Conservation (phyloP, 371 early-diverging fungal genomes). For the Vairimorpha ceranae region DNA sequence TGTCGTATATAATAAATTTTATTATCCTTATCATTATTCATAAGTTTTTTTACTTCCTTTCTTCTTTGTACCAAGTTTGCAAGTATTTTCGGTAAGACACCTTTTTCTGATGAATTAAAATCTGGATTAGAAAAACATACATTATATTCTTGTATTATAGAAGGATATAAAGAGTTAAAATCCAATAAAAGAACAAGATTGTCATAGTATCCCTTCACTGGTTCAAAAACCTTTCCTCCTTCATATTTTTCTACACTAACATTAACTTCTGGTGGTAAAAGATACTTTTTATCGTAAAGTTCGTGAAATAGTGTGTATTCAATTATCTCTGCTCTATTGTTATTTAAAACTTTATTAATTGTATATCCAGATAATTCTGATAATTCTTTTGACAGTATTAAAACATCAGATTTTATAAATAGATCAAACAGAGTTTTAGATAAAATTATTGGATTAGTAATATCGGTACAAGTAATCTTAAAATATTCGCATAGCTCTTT, state of each 20-base stretch:
- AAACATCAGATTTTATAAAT: conserved; percentile 42
- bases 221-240: conserved; percentile 96
- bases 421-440: conserved; percentile 42
- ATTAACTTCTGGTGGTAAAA: conserved; percentile 63
- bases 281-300: conserved; percentile 66
- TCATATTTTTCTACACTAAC: conserved; percentile 80
- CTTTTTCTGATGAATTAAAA: conserved; percentile 11
- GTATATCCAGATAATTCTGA: conserved; percentile 58
- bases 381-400: conserved; percentile 58
- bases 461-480: not conserved
- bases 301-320: conserved; percentile 92
- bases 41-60: conserved; percentile 75
- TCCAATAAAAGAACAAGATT: conserved; percentile 86
- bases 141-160: conserved; percentile 98
- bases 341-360: conserved; percentile 69
- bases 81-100: conserved; percentile 77
- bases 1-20: conserved; percentile 79
- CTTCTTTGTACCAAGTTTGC: conserved; percentile 80
- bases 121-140: conserved; percentile 95
- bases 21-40: conserved; percentile 66
- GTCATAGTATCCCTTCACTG: conserved; percentile 90
- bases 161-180: conserved; percentile 98
- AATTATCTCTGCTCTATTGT: conserved; percentile 90
- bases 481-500: conserved; percentile 34
- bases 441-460: not conserved